Conservation (phyloP, 1,284 basidiomycete genomes). For the Cutaneotrichosporon cyanovorans region DNA sequence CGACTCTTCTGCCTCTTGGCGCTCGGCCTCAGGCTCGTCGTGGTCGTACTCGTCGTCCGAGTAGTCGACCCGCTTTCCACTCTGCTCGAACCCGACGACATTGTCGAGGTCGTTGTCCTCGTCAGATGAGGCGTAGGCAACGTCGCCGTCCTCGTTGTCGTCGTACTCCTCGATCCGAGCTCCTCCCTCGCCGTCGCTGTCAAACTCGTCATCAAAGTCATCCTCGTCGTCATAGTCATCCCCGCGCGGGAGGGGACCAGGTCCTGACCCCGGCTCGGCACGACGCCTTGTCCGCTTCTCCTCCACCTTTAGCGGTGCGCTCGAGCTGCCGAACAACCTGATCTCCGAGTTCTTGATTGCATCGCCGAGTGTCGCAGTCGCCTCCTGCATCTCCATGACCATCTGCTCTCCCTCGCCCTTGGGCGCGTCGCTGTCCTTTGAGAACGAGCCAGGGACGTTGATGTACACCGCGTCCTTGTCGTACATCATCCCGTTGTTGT, state of each 20-base stretch:
- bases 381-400: slow-evolving; percentile 95
- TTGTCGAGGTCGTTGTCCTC: slow-evolving; percentile 49
- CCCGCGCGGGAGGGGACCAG: slow-evolving; percentile 35
- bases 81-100: slow-evolving; percentile 44
- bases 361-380: slow-evolving; percentile 72
- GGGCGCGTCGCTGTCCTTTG: slow-evolving; percentile 52
- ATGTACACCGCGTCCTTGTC: slow-evolving; percentile 99
- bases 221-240: slow-evolving; percentile 39
- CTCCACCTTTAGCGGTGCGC: slow-evolving; percentile 51
- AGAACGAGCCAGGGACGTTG: slow-evolving; percentile 91
- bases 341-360: slow-evolving; percentile 73
- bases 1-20: slow-evolving; percentile 26
- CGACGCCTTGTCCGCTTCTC: slow-evolving; percentile 22
- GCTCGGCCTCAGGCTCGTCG: slow-evolving; percentile 46
- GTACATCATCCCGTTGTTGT: slow-evolving; percentile 92
- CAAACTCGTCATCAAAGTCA: slow-evolving; percentile 37
- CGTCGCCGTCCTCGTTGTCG: slow-evolving; percentile 38
- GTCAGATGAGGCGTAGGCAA: slow-evolving; percentile 72
- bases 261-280: slow-evolving; percentile 33
- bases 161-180: slow-evolving; percentile 40
- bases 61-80: slow-evolving; percentile 44
- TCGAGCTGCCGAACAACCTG: slow-evolving; percentile 74
- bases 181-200: slow-evolving; percentile 28
- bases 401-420: slow-evolving; percentile 93
- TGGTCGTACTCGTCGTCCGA: slow-evolving; percentile 39